Conservation (phyloP, 257 asterid species). For the Dorcoceras hygrometricum region DNA sequence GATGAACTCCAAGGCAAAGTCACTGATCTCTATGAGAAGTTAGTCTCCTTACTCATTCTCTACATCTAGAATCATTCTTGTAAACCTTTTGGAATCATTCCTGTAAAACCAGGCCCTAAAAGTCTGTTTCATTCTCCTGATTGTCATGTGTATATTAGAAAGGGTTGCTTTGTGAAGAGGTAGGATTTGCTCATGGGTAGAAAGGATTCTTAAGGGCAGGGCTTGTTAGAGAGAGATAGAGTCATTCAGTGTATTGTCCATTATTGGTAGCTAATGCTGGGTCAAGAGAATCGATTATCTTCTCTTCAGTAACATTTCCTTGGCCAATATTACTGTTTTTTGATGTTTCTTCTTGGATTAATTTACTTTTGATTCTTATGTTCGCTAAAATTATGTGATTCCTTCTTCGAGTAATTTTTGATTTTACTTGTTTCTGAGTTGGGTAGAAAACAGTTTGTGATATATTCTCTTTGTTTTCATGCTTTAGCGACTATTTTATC, state of each 20-base stretch:
- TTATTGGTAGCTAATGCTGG: not conserved
- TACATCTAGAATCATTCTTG: not conserved
- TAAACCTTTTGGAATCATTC: not conserved
- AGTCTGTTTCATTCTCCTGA: too few species aligned
- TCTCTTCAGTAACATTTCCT: not conserved
- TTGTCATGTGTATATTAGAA: too few species aligned
- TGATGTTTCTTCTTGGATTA: not conserved
- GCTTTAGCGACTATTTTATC: slow-evolving; percentile 12
- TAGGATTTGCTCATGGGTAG: too few species aligned
- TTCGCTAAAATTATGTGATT: not conserved
- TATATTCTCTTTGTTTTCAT: not conserved
- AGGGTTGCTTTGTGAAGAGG: too few species aligned
- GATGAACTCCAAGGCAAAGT: slow-evolving; percentile 50
- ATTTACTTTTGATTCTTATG: not conserved
- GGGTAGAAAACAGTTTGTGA: not conserved
- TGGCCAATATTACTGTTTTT: not conserved
- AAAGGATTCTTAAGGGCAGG: too few species aligned
- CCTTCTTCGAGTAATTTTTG: not conserved
- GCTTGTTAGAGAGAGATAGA: too few species aligned
- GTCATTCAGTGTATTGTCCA: too few species aligned
- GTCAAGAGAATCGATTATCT: not conserved
- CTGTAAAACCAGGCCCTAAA: slow-evolving; percentile 2
- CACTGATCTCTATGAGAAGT: slow-evolving; percentile 69
- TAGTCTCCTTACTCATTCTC: slow-evolving; percentile 31
- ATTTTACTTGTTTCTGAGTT: not conserved